Base-by-base conservation (phyloP, 257 asterid genomes). In the Dorcoceras hygrometricum region DNA sequence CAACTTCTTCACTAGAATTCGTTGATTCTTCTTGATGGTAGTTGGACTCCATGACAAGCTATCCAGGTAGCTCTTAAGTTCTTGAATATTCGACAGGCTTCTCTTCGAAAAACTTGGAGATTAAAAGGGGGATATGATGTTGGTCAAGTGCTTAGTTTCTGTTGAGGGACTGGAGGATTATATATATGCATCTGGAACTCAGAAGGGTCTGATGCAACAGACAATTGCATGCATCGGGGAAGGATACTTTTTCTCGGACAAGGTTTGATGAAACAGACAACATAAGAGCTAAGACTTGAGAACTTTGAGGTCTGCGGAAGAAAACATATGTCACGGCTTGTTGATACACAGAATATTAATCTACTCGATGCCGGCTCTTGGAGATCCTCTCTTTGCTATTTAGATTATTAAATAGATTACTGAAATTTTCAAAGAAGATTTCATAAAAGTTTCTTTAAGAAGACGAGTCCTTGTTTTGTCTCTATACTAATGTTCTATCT, bases 281-380 rank as follows among this genome's bases (percentile, higher is more conserved):
- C n/a, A 68, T 43, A 69, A 71, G 77, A 74, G 77, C 59, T 71
- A 53, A 63, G 77, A 60, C 56, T 39, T 5, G 8, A 11, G 36
- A 29, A 19, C 19, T 20, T 50, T 61, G 27, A 66, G 71, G 55
- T 18, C 61, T 34, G 55, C 50, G 55, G 48, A 31, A 50, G 62
- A 66, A 59, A 22, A 57, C 12, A 43, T 59, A 32, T 63, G 70
- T 70, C 55, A 57, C n/a, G 43, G 63, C 68, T 25, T 70, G 24
- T 69, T 65, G 50, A 70, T 24, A 31, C 69, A 71, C 67, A 10
- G 9, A 14, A 67, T 71, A 56, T 73, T 62, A n/a, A n/a, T 62
- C 73, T 56, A 26, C 56, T 64, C 12, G 19, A 58, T 71, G 81
- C 84, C 84, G 81, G 79, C 84, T 26, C 23, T 68, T 50, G 14